A percentile compares a stretch with the other conserved stretches of the same genome.
Conservation (phyloP, 2,329 filamentous ascomycete genomes). For the Trichoderma aggressivum region DNA sequence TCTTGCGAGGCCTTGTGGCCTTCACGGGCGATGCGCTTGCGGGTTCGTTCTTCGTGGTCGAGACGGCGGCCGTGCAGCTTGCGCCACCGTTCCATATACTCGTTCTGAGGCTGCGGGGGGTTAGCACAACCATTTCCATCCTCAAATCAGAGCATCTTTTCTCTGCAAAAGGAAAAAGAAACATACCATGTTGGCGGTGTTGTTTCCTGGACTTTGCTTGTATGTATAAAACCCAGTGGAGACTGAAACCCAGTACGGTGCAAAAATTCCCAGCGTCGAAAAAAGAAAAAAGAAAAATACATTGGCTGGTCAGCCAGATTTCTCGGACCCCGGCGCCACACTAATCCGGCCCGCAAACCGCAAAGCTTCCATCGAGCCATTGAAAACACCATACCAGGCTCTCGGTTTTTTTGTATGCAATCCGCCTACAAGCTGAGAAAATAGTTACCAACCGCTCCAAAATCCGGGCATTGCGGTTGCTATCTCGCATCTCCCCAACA, state of each 20-base stretch:
- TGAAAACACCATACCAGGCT: constrained; percentile 3
- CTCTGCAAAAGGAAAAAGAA: not conserved
- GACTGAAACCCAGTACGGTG: constrained; percentile 16
- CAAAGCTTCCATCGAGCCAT: constrained; percentile 10
- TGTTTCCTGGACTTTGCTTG: constrained; percentile 14
- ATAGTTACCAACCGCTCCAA: constrained; percentile 22
- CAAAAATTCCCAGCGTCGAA: constrained; percentile 27
- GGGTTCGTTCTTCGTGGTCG: constrained; percentile 82
- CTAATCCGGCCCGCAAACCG: constrained; percentile 31
- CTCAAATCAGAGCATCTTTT: not conserved
- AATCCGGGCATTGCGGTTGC: constrained; percentile 22
- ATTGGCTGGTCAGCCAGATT: constrained; percentile 19
- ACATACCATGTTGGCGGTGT: constrained; percentile 34
- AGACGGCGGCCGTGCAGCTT: constrained; percentile 51
- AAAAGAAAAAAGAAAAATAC: constrained; percentile 26
- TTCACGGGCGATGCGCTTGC: constrained; percentile 85
- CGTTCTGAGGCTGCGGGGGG: constrained; percentile 68
- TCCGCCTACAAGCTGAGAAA: not conserved
- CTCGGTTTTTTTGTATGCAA: not conserved
- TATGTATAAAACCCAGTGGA: not conserved
- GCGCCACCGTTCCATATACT: constrained; percentile 71
- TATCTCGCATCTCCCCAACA: constrained; percentile 25
- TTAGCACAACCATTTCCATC: constrained; percentile 22
- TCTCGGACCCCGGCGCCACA: constrained; percentile 33
- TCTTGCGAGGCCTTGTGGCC: constrained; percentile 83